Evolutionary conservation across 2,329 filamentous ascomycete species (phyloP).

Genomic region (Trichoderma sp.): DNA sequence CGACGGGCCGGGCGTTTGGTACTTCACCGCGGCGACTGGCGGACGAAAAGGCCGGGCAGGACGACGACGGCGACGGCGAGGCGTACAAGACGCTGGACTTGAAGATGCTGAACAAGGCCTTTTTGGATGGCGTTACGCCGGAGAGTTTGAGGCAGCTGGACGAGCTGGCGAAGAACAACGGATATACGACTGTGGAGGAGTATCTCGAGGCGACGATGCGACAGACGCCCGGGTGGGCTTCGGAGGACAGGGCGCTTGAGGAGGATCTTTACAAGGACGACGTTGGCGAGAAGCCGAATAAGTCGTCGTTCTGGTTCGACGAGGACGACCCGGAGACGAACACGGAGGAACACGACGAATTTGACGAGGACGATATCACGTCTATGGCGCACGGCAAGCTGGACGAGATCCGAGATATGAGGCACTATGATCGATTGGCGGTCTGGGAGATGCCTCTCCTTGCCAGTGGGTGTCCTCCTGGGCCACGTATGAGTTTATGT

Average conservation of each 20-base stretch:
- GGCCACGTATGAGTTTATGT: background rate
- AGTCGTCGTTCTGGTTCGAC: slow-evolving; percentile 52
- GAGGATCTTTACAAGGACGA: slow-evolving; percentile 40
- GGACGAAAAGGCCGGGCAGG: slow-evolving; percentile 32
- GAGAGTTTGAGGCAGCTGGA: slow-evolving; percentile 42
- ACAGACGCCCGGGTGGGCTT: slow-evolving; percentile 37
- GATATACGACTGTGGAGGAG: slow-evolving; percentile 40
- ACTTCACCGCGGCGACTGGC: slow-evolving; percentile 39
- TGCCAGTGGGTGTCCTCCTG: slow-evolving; percentile 61
- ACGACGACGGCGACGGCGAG: slow-evolving; percentile 34
- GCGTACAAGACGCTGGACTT: slow-evolving; percentile 35
- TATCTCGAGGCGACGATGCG: slow-evolving; percentile 38
- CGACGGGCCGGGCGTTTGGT: slow-evolving; percentile 38
- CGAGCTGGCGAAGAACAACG: slow-evolving; percentile 42
- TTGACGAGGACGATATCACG: slow-evolving; percentile 82
- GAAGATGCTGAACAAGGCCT: slow-evolving; percentile 38
- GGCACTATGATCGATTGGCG: slow-evolving; percentile 82
- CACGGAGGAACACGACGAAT: slow-evolving; percentile 61
- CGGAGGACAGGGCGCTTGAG: slow-evolving; percentile 40
- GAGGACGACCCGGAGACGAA: slow-evolving; percentile 52
- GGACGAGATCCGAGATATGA: slow-evolving; percentile 82
- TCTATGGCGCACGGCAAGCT: slow-evolving; percentile 82
- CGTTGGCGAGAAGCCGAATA: slow-evolving; percentile 41
- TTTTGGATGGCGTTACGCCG: slow-evolving; percentile 38
- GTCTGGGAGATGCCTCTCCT: slow-evolving; percentile 97